Percentiles rank a stretch among this genome's conserved stretches.
phyloP scores from a whole-genome alignment of 2,329 filamentous ascomycete species.

The Fusarium albidum region DNA sequence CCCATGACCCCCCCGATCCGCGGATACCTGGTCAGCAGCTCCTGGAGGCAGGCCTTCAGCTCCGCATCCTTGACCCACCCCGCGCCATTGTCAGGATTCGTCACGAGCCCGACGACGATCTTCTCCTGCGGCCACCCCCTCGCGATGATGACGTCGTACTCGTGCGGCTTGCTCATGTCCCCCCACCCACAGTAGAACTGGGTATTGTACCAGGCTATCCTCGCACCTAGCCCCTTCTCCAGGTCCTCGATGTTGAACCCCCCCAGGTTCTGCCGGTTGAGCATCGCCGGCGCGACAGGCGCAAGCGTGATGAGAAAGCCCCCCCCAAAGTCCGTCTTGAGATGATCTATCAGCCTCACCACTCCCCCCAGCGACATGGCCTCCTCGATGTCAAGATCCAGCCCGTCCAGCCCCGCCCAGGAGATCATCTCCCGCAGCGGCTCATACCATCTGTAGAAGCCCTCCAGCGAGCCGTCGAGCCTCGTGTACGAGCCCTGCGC shows the following conservation, averaged over 20 bases:
- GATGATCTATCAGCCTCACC: constrained; percentile 69
- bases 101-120: constrained; percentile 80
- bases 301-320: constrained; percentile 79
- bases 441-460: constrained; percentile 77
- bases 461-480: constrained; percentile 62
- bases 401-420: constrained; percentile 67
- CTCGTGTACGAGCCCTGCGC: constrained; percentile 72
- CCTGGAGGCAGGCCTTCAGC: constrained; percentile 50
- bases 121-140: constrained; percentile 75
- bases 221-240: constrained; percentile 66
- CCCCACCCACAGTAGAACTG: constrained; percentile 94
- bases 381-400: constrained; percentile 83
- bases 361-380: constrained; percentile 71
- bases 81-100: constrained; percentile 73
- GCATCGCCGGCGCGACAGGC: constrained; percentile 77
- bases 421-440: constrained; percentile 72
- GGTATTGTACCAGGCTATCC: constrained; percentile 83
- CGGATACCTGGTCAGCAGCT: constrained; percentile 60
- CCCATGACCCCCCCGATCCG: constrained; percentile 86
- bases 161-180: constrained; percentile 49
- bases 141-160: constrained; percentile 57
- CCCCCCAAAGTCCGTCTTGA: constrained; percentile 72
- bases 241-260: constrained; percentile 81
- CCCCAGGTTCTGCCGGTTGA: constrained; percentile 67
- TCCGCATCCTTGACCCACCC: constrained; percentile 56